Percentiles rank a stretch among this genome's conserved stretches.
Conservation (phyloP, 352 stramenopile species). For the Poterioochromonas sp. region DNA sequence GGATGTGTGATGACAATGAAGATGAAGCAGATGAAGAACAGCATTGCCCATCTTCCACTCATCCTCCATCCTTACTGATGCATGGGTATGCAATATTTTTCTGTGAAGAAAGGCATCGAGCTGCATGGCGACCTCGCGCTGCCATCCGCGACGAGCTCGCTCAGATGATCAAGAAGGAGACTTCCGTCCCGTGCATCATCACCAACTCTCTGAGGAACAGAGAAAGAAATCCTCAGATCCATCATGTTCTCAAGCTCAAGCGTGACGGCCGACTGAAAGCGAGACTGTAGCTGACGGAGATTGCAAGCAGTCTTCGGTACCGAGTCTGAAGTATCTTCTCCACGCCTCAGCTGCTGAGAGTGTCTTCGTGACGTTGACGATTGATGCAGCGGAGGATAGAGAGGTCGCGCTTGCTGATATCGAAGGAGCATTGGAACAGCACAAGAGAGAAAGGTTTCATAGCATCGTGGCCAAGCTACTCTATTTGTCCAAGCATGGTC, state of each 20-base stretch:
- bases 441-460: conserved; percentile 6
- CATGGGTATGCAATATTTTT: neutral
- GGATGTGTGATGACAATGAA: neutral
- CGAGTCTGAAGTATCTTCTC: conserved; percentile 14
- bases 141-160: conserved; percentile 2
- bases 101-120: conserved; percentile 10
- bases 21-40: neutral
- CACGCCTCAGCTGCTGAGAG: neutral
- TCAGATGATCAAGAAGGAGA: conserved; percentile 8
- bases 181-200: neutral
- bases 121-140: conserved; percentile 4
- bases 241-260: conserved; percentile 19
- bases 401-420: neutral
- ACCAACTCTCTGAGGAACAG: neutral
- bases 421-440: conserved; percentile 18
- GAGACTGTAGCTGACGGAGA: conserved; percentile 17
- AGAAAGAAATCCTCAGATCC: conserved; percentile 13
- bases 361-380: neutral
- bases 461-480: conserved; percentile 1
- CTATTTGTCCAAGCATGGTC: neutral
- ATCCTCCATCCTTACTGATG: conserved; percentile 11
- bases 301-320: conserved; percentile 5
- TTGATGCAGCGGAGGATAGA: conserved; percentile 6
- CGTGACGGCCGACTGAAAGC: neutral
- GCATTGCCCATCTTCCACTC: conserved; percentile 8